These are phyloP conservation scores for Penstemon barbatus DNA, from an alignment of 257 asterid species.

Conservation along the genomic window DNA sequence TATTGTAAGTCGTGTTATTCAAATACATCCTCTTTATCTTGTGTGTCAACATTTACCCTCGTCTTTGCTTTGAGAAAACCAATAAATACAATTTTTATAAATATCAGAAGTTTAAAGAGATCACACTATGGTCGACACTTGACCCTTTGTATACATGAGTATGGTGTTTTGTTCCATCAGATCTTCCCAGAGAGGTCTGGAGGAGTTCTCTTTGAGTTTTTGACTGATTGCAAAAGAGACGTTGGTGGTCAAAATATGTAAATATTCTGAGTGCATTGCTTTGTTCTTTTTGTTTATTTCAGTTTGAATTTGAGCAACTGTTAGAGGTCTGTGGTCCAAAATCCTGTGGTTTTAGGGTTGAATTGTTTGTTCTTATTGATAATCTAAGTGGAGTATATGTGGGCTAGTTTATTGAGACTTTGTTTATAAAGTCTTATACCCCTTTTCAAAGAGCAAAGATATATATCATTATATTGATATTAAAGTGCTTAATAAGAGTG, in stretches of 20 bases:
- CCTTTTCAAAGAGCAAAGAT: not conserved
- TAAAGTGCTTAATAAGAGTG: not conserved
- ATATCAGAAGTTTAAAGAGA: not conserved
- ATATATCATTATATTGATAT: not conserved
- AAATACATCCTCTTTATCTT: not conserved
- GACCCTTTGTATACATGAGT: not conserved
- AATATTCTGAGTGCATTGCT: not conserved
- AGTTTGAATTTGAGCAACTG: not conserved
- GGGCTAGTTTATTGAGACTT: not conserved
- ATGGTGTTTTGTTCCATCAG: slow-evolving; percentile 4
- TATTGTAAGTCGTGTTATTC: slow-evolving; percentile 60
- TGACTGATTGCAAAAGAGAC: not conserved
- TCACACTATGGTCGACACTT: slow-evolving; percentile 17
- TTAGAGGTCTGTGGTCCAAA: slow-evolving; percentile 10
- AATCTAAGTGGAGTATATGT: not conserved
- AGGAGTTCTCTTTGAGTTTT: not conserved
- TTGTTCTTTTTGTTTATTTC: not conserved
- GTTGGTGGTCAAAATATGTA: slow-evolving; percentile 10
- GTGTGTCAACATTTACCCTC: not conserved
- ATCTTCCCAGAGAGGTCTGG: not conserved
- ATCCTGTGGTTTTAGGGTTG: slow-evolving; percentile 1
- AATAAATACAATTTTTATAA: not conserved
- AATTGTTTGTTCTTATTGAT: not conserved
- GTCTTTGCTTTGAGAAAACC: not conserved
- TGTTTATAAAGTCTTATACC: not conserved